A percentile compares a stretch with the other conserved stretches of the same genome.
Evolutionary conservation across 768 basidiomycete species (phyloP).

Genomic region (Leccinum subtestaceum): DNA sequence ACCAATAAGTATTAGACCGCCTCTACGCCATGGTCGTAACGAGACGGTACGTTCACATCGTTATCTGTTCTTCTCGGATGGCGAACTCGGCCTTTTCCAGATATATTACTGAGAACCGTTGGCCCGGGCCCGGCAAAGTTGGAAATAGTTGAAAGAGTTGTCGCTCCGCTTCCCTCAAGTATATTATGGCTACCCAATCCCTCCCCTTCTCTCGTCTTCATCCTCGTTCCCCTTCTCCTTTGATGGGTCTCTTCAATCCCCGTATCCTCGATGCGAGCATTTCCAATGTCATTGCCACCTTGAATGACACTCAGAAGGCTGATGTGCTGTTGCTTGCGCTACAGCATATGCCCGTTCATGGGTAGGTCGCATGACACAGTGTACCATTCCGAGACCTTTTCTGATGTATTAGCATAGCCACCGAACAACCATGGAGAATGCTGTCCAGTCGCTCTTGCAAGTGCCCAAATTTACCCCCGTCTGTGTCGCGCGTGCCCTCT

Average conservation of each 20-base stretch:
- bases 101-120: neutral
- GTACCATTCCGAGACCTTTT: constrained; percentile 2
- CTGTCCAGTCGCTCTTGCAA: constrained; percentile 66
- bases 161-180: constrained; percentile 12
- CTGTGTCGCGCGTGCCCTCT: constrained; percentile 56
- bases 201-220: neutral
- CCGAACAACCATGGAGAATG: constrained; percentile 68
- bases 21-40: neutral
- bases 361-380: constrained; percentile 39
- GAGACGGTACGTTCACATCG: neutral
- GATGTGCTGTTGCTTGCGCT: constrained; percentile 78
- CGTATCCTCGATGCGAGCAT: constrained; percentile 76
- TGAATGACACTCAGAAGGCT: constrained; percentile 65
- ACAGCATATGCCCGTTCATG: constrained; percentile 71
- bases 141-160: constrained; percentile 5
- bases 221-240: neutral
- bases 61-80: neutral
- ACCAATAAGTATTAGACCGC: neutral
- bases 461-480: constrained; percentile 50
- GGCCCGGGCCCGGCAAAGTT: constrained; percentile 2
- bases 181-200: neutral
- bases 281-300: constrained; percentile 57
- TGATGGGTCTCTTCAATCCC: constrained; percentile 68
- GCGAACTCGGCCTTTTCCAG: neutral
- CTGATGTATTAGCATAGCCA: constrained; percentile 32